A percentile compares a stretch with the other conserved stretches of the same genome.
Conservation (phyloP, 2,329 filamentous ascomycete species). For the Bipolaris oryzae region DNA sequence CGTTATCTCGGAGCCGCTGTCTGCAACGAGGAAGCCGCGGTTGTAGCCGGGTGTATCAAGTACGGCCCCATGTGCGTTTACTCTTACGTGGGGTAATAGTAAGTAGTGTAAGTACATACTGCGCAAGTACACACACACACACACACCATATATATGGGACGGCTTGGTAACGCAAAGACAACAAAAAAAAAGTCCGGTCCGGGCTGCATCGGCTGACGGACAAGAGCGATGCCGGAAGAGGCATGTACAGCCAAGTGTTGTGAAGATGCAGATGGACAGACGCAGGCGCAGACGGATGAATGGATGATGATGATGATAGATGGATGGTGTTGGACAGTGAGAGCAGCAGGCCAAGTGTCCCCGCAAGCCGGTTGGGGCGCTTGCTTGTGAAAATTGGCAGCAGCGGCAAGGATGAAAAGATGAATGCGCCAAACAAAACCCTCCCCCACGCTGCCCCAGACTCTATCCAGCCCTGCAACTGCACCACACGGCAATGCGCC, state of each 20-base stretch:
- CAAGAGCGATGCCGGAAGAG: constrained; percentile 12
- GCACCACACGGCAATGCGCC: constrained; percentile 22
- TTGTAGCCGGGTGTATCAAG: constrained; percentile 2
- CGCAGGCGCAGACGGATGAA: not conserved
- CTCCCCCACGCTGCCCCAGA: constrained; percentile 10
- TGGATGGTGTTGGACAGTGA: not conserved
- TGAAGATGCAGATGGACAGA: not conserved
- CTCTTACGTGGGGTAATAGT: too few species aligned
- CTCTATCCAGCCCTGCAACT: not conserved
- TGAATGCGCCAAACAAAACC: constrained; percentile 26
- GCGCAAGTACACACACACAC: not conserved
- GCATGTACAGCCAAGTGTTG: constrained; percentile 23
- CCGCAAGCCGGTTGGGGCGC: constrained; percentile 42
- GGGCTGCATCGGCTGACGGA: constrained; percentile 13
- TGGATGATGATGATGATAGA: not conserved
- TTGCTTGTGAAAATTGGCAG: constrained; percentile 29
- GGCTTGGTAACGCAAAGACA: not conserved
- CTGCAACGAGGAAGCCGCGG: constrained; percentile 12
- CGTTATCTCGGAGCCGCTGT: not conserved
- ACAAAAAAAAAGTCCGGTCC: not conserved
- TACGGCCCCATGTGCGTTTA: too few species aligned
- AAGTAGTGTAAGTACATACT: too few species aligned
- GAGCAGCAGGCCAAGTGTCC: constrained; percentile 17
- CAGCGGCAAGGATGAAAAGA: constrained; percentile 18
- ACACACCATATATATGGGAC: not conserved